Evolutionary conservation across 495 filamentous ascomycete genomes (phyloP), one percentile per base, ranked within the genome.

Genomic region (Hyaloscypha finlandica): DNA sequence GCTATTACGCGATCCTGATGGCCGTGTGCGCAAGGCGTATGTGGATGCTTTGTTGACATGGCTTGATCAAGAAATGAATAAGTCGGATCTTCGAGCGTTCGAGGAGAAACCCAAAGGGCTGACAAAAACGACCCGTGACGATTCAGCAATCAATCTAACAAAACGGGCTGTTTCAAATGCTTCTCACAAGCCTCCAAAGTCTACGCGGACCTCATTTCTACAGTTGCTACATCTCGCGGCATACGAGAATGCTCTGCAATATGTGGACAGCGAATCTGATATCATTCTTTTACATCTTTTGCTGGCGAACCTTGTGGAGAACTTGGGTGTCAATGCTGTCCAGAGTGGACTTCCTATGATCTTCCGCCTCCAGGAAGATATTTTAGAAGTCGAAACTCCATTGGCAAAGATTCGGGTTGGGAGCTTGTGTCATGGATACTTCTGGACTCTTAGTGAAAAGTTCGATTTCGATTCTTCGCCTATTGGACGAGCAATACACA

Each of bases 301-400:
- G 20, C 81, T 97, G 48, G 77, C 84, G 3, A 90, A 83, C 63
- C 81, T 97, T 4, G 85, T 92, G 37, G 84, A 87, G 56, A 89
- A 88, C 59, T 83, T 97, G 3, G 92, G 93, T n/a, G 85, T 96
- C 39, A 96, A 96, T 74, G 90, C 91, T 19, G 86, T 83, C n/a
- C 81, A 87, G 62, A 88, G 84, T 70, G 92, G 92, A 1, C 77
- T 97, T 59, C 92, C 94, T 32, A 95, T 97, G 93, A 86, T 96
- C 19, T 83, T 93, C 73, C 85, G 89, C 57, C 84, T 97, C 20
- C 93, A 97, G 73, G 92, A 94, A 68, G 92, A 96, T 71, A 88
- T 94, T 61, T 83, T 85, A 61, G 84, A 84, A 22, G 83, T 86
- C 6, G 86, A 88, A 54, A 82, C 85, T 31, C 85, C 84, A 0